Conservation (phyloP, 2,329 filamentous ascomycete species). For the Clarireedia hainanense region DNA sequence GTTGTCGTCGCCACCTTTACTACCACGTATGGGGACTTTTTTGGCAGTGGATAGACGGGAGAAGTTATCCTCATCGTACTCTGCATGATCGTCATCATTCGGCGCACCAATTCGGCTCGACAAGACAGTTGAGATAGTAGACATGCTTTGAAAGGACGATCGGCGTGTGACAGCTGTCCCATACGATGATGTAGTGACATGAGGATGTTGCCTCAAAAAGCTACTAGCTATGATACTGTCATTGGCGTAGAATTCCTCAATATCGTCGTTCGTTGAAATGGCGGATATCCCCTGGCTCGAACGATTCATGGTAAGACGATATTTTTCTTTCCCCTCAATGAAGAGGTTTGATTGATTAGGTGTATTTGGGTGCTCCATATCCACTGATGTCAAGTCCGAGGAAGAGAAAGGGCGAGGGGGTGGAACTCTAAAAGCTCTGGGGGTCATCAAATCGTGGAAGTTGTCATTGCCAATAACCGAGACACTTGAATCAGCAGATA, state of each 20-base stretch:
- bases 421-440: not conserved
- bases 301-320: not conserved
- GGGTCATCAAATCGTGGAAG: constrained; percentile 2
- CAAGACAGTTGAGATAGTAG: not conserved
- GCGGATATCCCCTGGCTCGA: not conserved
- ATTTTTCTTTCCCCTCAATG: not conserved
- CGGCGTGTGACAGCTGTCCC: not conserved
- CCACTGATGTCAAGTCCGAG: constrained; percentile 11
- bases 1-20: not conserved
- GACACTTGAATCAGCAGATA: not conserved
- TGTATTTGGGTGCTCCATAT: not conserved
- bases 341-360: constrained; percentile 1
- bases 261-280: not conserved
- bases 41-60: too few relatives aligned
- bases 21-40: too few relatives aligned
- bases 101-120: not conserved
- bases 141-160: not conserved
- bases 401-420: constrained; percentile 13
- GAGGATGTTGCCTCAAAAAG: not conserved
- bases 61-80: not conserved
- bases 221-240: not conserved
- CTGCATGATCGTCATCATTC: not conserved
- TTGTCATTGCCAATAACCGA: not conserved
- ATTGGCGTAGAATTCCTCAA: not conserved
- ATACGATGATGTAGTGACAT: not conserved